Evolutionary conservation across 371 early-diverging fungal genomes (phyloP), one percentile per base, ranked within the genome.

Genomic region (Saksenaea vasiformis): DNA sequence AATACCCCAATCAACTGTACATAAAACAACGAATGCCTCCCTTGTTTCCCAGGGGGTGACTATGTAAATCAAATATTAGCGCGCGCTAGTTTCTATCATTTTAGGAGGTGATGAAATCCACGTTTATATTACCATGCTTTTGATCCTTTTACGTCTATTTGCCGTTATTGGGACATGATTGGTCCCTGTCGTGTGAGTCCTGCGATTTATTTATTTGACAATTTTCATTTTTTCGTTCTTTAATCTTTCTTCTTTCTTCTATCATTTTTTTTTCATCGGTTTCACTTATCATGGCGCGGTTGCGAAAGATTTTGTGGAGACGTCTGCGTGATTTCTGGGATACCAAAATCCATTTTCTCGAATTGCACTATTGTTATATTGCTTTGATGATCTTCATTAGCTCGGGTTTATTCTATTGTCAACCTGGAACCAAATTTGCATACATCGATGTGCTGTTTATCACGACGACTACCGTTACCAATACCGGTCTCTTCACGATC

Each of bases 391-490:
- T 65, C 38, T 67, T 79, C 9, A n/a, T 77, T 10, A 54, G 65
- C 13, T 79, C 82, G 0, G 67, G 61, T 0, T 47, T 74, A 5
- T 75, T 71, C 36, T 82, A 82, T 51, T 71, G 69, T 34, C 68
- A 78, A 57, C 61, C 77, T 26, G 72, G 71, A 9, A 72, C 74
- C 2, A 36, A 68, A 15, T 77, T 72, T 73, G 38, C 61, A 9
- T 82, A 79, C 47, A 67, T 79, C 19, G 82, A 82, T 65, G 71
- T 72, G 0, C 66, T 82, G 27, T 82, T 79, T 38, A 77, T 76
- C 72, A 74, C 72, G 7, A 77, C 76, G 0, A 71, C 75, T 13
- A 71, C 71, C 8, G 54, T 54, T 9, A 79, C 82, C 10, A 76
- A 76, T 47, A 77, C 78, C 3, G 82, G 82, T 8, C 65, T 82